Conservation (phyloP, 2,329 filamentous ascomycete genomes). For the Curvularia sp. region DNA sequence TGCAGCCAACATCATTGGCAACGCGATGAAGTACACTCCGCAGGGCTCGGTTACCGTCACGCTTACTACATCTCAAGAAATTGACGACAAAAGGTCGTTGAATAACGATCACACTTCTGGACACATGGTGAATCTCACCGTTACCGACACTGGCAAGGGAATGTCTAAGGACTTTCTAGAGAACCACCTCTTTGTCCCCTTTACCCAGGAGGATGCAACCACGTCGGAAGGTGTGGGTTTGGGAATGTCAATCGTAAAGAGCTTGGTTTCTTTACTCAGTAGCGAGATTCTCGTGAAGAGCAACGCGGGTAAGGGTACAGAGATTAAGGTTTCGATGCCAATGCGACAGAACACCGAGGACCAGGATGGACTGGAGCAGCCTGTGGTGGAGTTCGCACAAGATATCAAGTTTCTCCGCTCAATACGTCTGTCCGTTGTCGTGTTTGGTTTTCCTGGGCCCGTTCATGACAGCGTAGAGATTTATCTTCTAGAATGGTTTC, state of each 20-base stretch:
- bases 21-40: constrained; percentile 1
- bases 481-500: background rate
- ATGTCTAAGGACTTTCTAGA: constrained; percentile 1
- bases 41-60: background rate
- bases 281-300: too few species aligned
- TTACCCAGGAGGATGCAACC: constrained; percentile 1
- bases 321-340: too few species aligned
- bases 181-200: constrained; percentile 2
- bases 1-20: constrained; percentile 2
- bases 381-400: too few species aligned
- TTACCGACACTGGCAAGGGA: background rate
- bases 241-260: constrained; percentile 4
- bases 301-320: too few species aligned
- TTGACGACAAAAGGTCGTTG: background rate
- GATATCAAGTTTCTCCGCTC: background rate
- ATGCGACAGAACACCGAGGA: too few species aligned
- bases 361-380: too few species aligned
- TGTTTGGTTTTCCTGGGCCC: background rate
- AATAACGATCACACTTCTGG: background rate
- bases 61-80: background rate
- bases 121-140: background rate
- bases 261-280: background rate
- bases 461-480: background rate
- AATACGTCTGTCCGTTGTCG: background rate
- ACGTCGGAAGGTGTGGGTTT: background rate